A percentile compares a stretch with the other conserved stretches of the same genome.
Conservation (phyloP, 2,329 filamentous ascomycete species). For the Paraphaeosphaeria minitans region DNA sequence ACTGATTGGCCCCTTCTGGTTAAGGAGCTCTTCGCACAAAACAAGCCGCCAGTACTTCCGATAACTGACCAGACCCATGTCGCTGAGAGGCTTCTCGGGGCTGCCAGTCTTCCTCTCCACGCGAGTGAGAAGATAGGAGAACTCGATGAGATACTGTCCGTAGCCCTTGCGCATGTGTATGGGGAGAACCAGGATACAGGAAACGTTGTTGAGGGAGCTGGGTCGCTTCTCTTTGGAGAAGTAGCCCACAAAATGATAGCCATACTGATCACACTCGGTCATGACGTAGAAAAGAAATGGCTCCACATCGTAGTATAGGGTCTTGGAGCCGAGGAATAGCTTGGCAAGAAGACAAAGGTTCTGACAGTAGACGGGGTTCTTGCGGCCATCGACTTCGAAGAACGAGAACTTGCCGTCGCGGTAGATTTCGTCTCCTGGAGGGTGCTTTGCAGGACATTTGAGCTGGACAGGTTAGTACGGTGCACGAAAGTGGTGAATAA, state of each 20-base stretch:
- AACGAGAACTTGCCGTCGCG: constrained; percentile 88
- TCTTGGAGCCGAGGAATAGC: constrained; percentile 97
- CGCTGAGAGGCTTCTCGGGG: constrained; percentile 94
- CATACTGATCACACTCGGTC: constrained; percentile 88
- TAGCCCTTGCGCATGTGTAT: constrained; percentile 98
- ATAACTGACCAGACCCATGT: constrained; percentile 97
- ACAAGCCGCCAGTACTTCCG: constrained; percentile 95
- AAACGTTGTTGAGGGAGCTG: constrained; percentile 95
- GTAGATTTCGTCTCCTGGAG: constrained; percentile 97
- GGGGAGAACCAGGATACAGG: constrained; percentile 92
- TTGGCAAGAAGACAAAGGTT: constrained; percentile 96
- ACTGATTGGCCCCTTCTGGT: constrained; percentile 62
- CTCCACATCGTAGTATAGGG: constrained; percentile 96
- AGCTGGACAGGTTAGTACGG: constrained; percentile 44
- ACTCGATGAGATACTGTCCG: constrained; percentile 94
- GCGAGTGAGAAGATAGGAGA: constrained; percentile 93
- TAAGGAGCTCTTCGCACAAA: constrained; percentile 80
- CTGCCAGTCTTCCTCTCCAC: constrained; percentile 94
- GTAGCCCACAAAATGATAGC: constrained; percentile 98
- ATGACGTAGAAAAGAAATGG: constrained; percentile 97
- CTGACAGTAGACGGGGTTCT: constrained; percentile 98
- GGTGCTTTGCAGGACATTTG: constrained; percentile 95
- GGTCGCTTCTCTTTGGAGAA: constrained; percentile 98
- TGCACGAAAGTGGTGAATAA: no score
- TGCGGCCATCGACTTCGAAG: constrained; percentile 96